Base-by-base conservation (phyloP, 805 yeast species). In the Zygosaccharomyces bisporus region DNA sequence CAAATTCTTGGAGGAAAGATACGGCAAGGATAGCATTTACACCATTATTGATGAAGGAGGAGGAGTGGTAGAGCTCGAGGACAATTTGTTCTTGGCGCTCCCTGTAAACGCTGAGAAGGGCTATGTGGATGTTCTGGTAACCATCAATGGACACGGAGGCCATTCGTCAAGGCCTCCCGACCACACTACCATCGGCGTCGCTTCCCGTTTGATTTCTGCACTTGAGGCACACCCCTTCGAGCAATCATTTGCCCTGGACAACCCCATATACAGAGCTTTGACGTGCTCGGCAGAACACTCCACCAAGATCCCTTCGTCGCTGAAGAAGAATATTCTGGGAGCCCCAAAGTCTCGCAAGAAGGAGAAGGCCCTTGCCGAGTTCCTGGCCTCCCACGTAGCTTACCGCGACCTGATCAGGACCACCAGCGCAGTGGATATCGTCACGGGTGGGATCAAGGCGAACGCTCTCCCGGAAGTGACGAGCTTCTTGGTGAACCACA, bases 151-250 rank as follows among this genome's bases (percentile, higher is more conserved):
- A 9, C 75, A 74, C 3, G 83, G 83, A 37, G 83, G 83, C 1
- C 83, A 78, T 51, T 75, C 82, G 0, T 76, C 81, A 2, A 60
- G 74, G 20, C 82, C 83, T 12, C 80, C 77, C 12, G 81, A 77
- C 44, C 90, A 85, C 57, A 83, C 91, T 2, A 73, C 83, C 3
- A 83, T 86, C 64, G 95, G 90, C 3, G 72, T 85, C 30, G 66
- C 79, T 45, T 71, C 85, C 5, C 78, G 80, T 45, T 68, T 85
- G 46, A 69, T 80, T 10, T 62, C 67, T 6, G 53, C 58, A 23
- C 68, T 85, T 33, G 95, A 86, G 60, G 60, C 64, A 9, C 73
- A 76, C 47, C 82, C 80, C 4, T 65, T 57, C 41, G 46, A 37
- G 10, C 50, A 36, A 9, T 41, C 46, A n/a, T 80, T 68, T 54